phyloP scores from a whole-genome alignment of 2,329 filamentous ascomycete species.

The Epichloe gansuensis region DNA sequence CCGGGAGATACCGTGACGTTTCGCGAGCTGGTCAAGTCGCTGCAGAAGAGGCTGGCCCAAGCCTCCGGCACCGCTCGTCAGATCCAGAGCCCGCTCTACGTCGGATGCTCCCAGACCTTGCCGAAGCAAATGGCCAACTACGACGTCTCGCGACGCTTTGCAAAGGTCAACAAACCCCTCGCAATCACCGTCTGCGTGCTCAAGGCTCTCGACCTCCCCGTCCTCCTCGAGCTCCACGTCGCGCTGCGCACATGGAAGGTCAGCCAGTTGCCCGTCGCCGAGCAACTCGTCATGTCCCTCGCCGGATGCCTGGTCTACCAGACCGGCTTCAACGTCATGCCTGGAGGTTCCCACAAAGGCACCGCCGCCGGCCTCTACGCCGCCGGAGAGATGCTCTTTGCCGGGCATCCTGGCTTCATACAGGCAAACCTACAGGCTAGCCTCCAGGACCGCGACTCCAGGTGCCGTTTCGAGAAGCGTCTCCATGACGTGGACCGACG shows the following conservation, averaged over 20 bases:
- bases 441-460: too few relatives aligned
- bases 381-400: too few relatives aligned
- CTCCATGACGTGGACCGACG: too few relatives aligned
- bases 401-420: too few relatives aligned
- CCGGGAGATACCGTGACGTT: too few relatives aligned
- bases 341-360: too few relatives aligned
- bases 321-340: conserved; percentile 5
- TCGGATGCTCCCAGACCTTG: conserved; percentile 6
- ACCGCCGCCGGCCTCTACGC: too few relatives aligned
- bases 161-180: conserved; percentile 3
- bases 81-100: conserved; percentile 7
- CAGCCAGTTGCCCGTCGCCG: conserved; percentile 4
- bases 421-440: too few relatives aligned
- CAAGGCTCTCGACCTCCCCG: background rate
- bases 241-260: background rate
- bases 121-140: background rate
- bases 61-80: background rate
- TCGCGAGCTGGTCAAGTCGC: background rate
- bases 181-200: background rate
- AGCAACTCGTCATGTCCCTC: conserved; percentile 5
- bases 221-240: background rate
- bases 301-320: conserved; percentile 5
- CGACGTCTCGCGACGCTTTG: background rate
- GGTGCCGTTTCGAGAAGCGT: too few relatives aligned
- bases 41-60: background rate